These are phyloP conservation scores for Monilinia laxa DNA, from an alignment of 2,329 filamentous ascomycete species.

Conservation along the genomic window DNA sequence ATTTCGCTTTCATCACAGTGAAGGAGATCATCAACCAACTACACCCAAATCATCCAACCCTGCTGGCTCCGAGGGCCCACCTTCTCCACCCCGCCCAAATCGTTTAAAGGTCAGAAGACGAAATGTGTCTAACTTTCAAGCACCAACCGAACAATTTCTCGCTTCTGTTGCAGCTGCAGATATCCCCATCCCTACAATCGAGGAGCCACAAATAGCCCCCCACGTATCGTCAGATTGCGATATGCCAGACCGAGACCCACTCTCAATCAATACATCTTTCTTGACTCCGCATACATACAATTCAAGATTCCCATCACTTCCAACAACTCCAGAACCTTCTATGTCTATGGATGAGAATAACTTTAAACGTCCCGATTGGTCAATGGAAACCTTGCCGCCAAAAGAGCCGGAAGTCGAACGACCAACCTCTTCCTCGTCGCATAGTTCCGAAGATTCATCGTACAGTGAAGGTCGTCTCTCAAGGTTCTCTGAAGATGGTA, in stretches of 20 bases:
- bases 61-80: conserved; percentile 32
- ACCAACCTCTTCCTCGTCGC: conserved; percentile 36
- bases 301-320: conserved; percentile 45
- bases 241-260: conserved; percentile 33
- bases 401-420: conserved; percentile 32
- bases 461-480: conserved; percentile 59
- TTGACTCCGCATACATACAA: conserved; percentile 32
- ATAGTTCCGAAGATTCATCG: conserved; percentile 52
- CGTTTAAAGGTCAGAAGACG: conserved; percentile 38
- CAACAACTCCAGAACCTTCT: conserved; percentile 57
- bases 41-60: conserved; percentile 36
- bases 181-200: conserved; percentile 63
- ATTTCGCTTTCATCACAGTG: conserved; percentile 36
- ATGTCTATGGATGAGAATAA: conserved; percentile 26
- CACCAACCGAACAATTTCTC: conserved; percentile 65
- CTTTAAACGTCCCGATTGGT: conserved; percentile 37
- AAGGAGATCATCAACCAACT: conserved; percentile 31
- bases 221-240: conserved; percentile 32
- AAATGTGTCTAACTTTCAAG: conserved; percentile 42
- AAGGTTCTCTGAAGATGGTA: conserved; percentile 55
- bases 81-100: conserved; percentile 36
- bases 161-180: conserved; percentile 65
- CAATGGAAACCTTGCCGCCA: conserved; percentile 30
- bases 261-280: conserved; percentile 26
- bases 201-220: conserved; percentile 49